Percentiles rank a stretch among this genome's conserved stretches.
Evolutionary conservation across 2,329 filamentous ascomycete species (phyloP).

Genomic region (Phoma sp.): DNA sequence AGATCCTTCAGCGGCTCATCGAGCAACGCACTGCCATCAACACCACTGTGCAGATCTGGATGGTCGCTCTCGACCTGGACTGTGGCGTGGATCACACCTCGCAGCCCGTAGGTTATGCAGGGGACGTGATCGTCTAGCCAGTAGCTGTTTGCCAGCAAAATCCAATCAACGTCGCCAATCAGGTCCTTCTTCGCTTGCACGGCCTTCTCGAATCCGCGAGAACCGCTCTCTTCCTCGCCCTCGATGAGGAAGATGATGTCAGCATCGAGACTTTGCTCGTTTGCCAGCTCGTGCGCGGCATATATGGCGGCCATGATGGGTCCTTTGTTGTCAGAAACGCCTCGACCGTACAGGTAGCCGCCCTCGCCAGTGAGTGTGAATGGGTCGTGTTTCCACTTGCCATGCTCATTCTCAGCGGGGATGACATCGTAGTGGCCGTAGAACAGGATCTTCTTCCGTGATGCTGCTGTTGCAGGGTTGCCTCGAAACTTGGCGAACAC

Average conservation of each 20-base stretch:
- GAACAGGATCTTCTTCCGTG: conserved; percentile 87
- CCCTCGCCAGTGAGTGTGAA: conserved; percentile 90
- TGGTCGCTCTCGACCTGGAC: conserved; percentile 85
- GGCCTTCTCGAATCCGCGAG: conserved; percentile 85
- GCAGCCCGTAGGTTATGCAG: conserved; percentile 91
- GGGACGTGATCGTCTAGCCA: conserved; percentile 97
- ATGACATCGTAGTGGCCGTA: conserved; percentile 99
- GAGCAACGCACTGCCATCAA: conserved; percentile 90
- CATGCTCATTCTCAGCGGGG: conserved; percentile 80
- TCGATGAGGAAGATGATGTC: conserved; percentile 96
- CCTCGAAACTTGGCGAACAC: conserved; percentile 88
- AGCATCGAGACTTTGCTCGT: conserved; percentile 81
- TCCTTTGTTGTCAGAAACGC: conserved; percentile 98
- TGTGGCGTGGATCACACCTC: conserved; percentile 92
- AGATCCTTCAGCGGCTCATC: conserved; percentile 94
- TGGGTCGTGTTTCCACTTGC: conserved; percentile 86
- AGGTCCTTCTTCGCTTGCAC: conserved; percentile 80
- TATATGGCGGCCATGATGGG: conserved; percentile 94
- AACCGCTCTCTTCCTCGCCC: conserved; percentile 95
- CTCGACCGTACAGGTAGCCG: conserved; percentile 92
- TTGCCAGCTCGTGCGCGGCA: conserved; percentile 86
- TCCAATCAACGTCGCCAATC: conserved; percentile 92
- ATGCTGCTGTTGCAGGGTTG: conserved; percentile 69
- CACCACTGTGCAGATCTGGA: conserved; percentile 92
- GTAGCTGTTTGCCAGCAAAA: conserved; percentile 95